Evolutionary conservation across 1,284 basidiomycete species (phyloP), one percentile per base, ranked within the genome.

Genomic region (Sporisorium exsertum): DNA sequence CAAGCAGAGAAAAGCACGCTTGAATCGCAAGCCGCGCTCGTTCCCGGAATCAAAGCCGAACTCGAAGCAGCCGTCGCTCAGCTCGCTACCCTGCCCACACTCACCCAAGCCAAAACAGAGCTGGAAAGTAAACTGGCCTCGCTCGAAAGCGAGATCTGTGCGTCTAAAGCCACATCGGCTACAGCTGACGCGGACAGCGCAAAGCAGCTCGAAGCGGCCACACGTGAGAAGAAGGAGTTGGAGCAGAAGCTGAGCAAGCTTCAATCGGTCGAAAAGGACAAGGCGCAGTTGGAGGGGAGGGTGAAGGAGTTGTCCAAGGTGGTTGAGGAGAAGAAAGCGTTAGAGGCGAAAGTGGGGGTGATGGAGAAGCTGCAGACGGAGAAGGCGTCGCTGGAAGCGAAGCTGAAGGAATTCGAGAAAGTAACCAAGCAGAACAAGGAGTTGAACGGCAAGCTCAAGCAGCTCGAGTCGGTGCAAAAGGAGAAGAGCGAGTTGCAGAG

Each of bases 171-270:
- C 2, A 60, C 56, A 7, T 37, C 40, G 12, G 27, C 55, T 2
- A 8, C 26, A 5, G 89, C 90, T 20, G 92, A 93, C 85, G 94
- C 94, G 86, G 94, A 96, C 84, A 93, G 95, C 79, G 94, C 96
- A 83, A 94, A 97, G 85, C 84, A 97, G 64, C 88, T 98, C 4
- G 58, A 68, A 13, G 24, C 9, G n/a, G 50, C 29, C 20, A 3
- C 42, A 8, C 61, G 60, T 51, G 35, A 62, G 22, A 57, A 75
- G 0, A 71, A 78, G 35, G 60, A 82, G 16, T 79, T 64, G 16
- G 27, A 51, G 15, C 58, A 57, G 40, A 56, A 56, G 27, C 3
- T 58, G 27, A 27, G 24, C n/a, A 15, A 29, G 27, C 20, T 57
- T 3, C 29, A 47, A 16, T 22, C 42, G n/a, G 27, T 51, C 6